A percentile compares a stretch with the other conserved stretches of the same genome.
Conservation (phyloP, 2,329 filamentous ascomycete species). For the Zasmidium cellare region DNA sequence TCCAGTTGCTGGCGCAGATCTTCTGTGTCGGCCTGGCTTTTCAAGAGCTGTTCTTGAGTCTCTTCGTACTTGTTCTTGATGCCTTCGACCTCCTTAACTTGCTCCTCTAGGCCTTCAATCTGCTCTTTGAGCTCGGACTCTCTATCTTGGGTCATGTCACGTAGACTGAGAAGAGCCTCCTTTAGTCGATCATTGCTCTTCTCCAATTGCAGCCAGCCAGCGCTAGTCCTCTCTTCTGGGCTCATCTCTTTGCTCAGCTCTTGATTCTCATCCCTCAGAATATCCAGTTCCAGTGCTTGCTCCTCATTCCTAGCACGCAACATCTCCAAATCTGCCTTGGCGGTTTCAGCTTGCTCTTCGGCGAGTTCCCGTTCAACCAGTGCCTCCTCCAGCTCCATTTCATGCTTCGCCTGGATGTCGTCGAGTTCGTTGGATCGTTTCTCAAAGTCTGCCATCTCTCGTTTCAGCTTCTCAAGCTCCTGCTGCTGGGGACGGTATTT, state of each 20-base stretch:
- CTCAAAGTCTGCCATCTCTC: conserved; percentile 75
- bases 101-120: conserved; percentile 38
- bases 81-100: conserved; percentile 43
- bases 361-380: conserved; percentile 94
- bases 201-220: conserved; percentile 90
- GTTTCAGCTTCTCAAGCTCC: conserved; percentile 74
- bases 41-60: conserved; percentile 70
- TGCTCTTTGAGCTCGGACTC: conserved; percentile 77
- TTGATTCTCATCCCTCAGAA: conserved; percentile 81
- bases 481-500: conserved; percentile 85
- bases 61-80: conserved; percentile 63
- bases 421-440: conserved; percentile 68
- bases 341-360: conserved; percentile 82
- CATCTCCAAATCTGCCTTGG: conserved; percentile 76
- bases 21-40: conserved; percentile 73
- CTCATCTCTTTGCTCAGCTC: conserved; percentile 83
- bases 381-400: conserved; percentile 80
- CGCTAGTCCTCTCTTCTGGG: conserved; percentile 80
- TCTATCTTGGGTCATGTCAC: conserved; percentile 83
- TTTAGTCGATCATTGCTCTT: conserved; percentile 83
- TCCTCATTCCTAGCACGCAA: conserved; percentile 78
- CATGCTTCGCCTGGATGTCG: conserved; percentile 76
- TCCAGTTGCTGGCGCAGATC: conserved; percentile 91
- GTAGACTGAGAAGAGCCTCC: conserved; percentile 78
- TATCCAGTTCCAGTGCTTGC: conserved; percentile 81